Conservation (phyloP, 805 yeast species). For the Saccharomycopsis javanensis region DNA sequence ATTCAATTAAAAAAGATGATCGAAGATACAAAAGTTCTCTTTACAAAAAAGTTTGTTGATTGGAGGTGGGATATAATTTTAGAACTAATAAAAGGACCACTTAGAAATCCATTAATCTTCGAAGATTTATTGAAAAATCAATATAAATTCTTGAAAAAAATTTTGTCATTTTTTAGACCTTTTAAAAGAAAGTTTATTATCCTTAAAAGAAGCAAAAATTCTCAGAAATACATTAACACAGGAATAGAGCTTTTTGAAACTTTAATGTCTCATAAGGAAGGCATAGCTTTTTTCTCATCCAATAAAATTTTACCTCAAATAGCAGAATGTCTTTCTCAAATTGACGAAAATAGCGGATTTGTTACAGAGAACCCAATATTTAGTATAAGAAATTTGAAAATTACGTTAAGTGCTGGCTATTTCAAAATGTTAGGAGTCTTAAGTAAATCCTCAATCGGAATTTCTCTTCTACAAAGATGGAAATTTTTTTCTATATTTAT, state of each 20-base stretch:
- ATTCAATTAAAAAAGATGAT: slow-evolving; percentile 55
- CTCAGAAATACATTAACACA: slow-evolving; percentile 51
- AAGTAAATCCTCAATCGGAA: slow-evolving; percentile 50
- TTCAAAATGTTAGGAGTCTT: slow-evolving; percentile 69
- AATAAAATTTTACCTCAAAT: slow-evolving; percentile 81
- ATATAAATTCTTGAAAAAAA: slow-evolving; percentile 65
- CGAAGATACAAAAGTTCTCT: slow-evolving; percentile 57
- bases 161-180: slow-evolving; percentile 84
- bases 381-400: slow-evolving; percentile 45
- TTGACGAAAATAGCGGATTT: slow-evolving; percentile 73
- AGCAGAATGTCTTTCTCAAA: slow-evolving; percentile 79
- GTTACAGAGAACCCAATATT: slow-evolving; percentile 66
- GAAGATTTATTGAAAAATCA: slow-evolving; percentile 74
- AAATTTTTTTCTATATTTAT: slow-evolving; percentile 73
- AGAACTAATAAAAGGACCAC: slow-evolving; percentile 73
- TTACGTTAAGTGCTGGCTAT: slow-evolving; percentile 67
- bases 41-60: slow-evolving; percentile 65
- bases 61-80: slow-evolving; percentile 84
- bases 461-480: slow-evolving; percentile 67
- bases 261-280: slow-evolving; percentile 52
- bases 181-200: slow-evolving; percentile 72
- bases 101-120: slow-evolving; percentile 58
- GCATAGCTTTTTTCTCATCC: slow-evolving; percentile 53
- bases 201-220: slow-evolving; percentile 38
- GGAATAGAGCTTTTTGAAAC: slow-evolving; percentile 70